These are phyloP conservation scores for Dryas integrifolia DNA, from an alignment of 331 rosid genomes.

Conservation along the genomic window DNA sequence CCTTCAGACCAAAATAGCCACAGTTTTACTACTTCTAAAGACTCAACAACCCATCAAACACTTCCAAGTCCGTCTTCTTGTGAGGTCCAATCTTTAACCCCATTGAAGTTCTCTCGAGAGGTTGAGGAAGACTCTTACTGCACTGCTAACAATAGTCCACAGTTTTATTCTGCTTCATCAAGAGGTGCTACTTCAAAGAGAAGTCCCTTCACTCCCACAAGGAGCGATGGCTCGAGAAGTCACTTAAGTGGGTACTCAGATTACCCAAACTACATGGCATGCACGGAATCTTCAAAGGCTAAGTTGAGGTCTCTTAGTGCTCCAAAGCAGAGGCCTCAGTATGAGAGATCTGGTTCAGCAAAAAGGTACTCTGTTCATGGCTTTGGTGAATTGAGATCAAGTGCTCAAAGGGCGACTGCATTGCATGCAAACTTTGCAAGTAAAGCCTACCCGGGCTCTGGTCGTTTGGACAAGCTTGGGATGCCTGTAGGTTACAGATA, in stretches of 20 bases:
- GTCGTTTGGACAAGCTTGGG: constrained; percentile 86
- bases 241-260: constrained; percentile 47
- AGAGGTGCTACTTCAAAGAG: constrained; percentile 44
- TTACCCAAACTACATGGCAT: constrained; percentile 77
- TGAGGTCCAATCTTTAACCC: constrained; percentile 47
- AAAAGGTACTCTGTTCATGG: constrained; percentile 48
- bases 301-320: constrained; percentile 68
- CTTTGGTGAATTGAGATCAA: constrained; percentile 38
- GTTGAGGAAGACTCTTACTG: constrained; percentile 59
- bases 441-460: constrained; percentile 80
- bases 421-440: constrained; percentile 53
- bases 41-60: constrained; percentile 49
- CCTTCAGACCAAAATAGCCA: constrained; percentile 44
- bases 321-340: constrained; percentile 66
- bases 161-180: constrained; percentile 51
- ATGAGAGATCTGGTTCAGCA: constrained; percentile 59
- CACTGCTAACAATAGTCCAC: constrained; percentile 64
- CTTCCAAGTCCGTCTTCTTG: constrained; percentile 44
- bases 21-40: constrained; percentile 52
- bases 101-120: constrained; percentile 34
- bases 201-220: constrained; percentile 67
- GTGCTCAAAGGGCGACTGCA: constrained; percentile 38
- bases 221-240: constrained; percentile 63
- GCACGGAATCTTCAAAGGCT: constrained; percentile 74
- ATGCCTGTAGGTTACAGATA: constrained; percentile 66